Conservation (phyloP, 768 basidiomycete species). For the Chalciporus pseudorubinellus region DNA sequence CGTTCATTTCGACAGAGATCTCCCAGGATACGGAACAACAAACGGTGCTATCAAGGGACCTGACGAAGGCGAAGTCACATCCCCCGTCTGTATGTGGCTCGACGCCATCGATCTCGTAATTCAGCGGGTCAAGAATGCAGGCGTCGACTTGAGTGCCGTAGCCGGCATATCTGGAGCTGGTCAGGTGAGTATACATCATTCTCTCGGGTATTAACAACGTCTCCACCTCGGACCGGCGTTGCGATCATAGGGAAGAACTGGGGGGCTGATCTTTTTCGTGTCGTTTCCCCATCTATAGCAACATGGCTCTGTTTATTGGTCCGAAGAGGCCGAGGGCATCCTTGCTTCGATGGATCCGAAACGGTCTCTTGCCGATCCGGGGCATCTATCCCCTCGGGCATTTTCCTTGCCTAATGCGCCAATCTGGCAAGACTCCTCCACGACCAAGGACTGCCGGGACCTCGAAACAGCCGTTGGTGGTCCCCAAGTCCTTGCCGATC, state of each 20-base stretch:
- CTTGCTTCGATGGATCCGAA: constrained; percentile 54
- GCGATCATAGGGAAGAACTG: background rate
- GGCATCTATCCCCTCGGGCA: constrained; percentile 58
- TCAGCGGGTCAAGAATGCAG: constrained; percentile 55
- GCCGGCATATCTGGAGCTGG: constrained; percentile 73
- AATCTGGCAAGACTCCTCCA: constrained; percentile 93
- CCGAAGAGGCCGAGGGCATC: constrained; percentile 45
- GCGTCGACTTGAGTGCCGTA: constrained; percentile 57
- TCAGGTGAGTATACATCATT: constrained; percentile 47
- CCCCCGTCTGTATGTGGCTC: constrained; percentile 83
- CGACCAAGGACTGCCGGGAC: constrained; percentile 66
- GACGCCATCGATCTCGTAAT: constrained; percentile 80
- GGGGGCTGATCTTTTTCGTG: background rate
- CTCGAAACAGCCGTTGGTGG: constrained; percentile 71
- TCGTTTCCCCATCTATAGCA: constrained; percentile 43
- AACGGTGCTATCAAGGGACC: constrained; percentile 68
- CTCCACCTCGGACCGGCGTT: background rate
- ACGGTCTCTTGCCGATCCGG: constrained; percentile 43
- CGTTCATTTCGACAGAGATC: constrained; percentile 78
- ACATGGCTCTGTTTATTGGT: constrained; percentile 90
- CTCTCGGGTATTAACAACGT: background rate
- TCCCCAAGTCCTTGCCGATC: constrained; percentile 64
- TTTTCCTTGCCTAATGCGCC: constrained; percentile 70
- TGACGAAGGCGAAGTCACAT: constrained; percentile 69
- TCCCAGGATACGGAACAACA: constrained; percentile 63